Conservation (phyloP, 2,329 filamentous ascomycete species). For the Didymella segeticola region DNA sequence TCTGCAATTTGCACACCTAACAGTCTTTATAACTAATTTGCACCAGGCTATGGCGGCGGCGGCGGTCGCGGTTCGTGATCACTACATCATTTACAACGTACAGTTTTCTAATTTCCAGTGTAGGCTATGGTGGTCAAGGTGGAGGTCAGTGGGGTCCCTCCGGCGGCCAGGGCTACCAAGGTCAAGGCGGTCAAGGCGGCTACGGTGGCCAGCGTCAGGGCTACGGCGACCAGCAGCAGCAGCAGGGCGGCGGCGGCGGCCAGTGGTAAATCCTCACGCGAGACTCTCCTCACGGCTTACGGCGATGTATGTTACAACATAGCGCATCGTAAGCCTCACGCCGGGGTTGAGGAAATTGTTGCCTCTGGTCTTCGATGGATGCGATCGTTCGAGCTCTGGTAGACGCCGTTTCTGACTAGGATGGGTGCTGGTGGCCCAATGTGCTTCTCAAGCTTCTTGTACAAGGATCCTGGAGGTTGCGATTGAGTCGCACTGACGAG, state of each 20-base stretch:
- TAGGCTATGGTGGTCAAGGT: conserved; percentile 34
- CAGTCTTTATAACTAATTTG: conserved; percentile 8
- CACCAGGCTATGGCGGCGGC: conserved; percentile 27
- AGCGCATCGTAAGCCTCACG: conserved; percentile 10
- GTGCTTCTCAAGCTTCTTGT: conserved; percentile 26
- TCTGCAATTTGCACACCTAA: neutral
- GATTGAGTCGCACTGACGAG: conserved; percentile 45
- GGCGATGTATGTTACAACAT: conserved; percentile 23
- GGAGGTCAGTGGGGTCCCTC: conserved; percentile 37
- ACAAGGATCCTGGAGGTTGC: conserved; percentile 25
- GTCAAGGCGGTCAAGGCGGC: conserved; percentile 38
- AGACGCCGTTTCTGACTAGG: conserved; percentile 32
- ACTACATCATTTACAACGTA: neutral
- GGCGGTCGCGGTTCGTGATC: conserved; percentile 27
- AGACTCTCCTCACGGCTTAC: conserved; percentile 11
- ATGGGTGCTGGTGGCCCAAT: conserved; percentile 34
- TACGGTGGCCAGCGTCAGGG: conserved; percentile 39
- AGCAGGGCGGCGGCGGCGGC: conserved; percentile 40
- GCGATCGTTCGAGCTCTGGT: conserved; percentile 29
- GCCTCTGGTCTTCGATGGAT: conserved; percentile 19
- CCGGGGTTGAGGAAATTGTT: conserved; percentile 14
- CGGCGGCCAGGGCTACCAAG: conserved; percentile 35
- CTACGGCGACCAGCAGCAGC: conserved; percentile 37
- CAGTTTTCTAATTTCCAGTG: neutral
- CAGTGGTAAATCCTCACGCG: conserved; percentile 40